phyloP scores from a whole-genome alignment of 148 eudicot genomes.

The Rhododendron mucronatum region DNA sequence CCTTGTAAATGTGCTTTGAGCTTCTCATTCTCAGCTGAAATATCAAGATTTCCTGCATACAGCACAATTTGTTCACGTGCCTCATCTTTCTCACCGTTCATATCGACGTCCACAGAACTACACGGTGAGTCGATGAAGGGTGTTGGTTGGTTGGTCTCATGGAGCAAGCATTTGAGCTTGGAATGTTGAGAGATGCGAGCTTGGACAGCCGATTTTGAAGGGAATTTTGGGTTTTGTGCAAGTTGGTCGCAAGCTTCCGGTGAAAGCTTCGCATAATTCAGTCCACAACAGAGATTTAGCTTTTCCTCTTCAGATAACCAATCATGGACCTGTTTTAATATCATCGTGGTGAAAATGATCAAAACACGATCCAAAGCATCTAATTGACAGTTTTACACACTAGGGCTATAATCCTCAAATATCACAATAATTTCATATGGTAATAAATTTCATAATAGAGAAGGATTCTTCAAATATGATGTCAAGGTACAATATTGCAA shows the following conservation, averaged over 20 bases:
- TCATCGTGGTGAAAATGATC: background rate
- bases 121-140: constrained; percentile 30
- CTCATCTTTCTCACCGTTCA: constrained; percentile 18
- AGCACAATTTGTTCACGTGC: constrained; percentile 32
- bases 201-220: constrained; percentile 44
- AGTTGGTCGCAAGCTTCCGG: constrained; percentile 47
- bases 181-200: constrained; percentile 51
- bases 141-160: constrained; percentile 25
- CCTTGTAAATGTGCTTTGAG: constrained; percentile 56
- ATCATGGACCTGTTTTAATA: constrained; percentile 52
- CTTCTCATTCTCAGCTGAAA: constrained; percentile 47
- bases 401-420: background rate
- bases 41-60: constrained; percentile 40
- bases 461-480: background rate
- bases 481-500: background rate
- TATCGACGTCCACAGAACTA: constrained; percentile 10
- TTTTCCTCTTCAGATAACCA: constrained; percentile 66
- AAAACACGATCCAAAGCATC: background rate
- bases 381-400: background rate
- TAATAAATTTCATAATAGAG: background rate
- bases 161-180: constrained; percentile 53
- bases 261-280: constrained; percentile 72
- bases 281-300: constrained; percentile 40
- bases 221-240: constrained; percentile 50
- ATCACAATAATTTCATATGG: background rate